Evolutionary conservation across 2,329 filamentous ascomycete genomes (phyloP).

Genomic region (Hypoxylon sp.): DNA sequence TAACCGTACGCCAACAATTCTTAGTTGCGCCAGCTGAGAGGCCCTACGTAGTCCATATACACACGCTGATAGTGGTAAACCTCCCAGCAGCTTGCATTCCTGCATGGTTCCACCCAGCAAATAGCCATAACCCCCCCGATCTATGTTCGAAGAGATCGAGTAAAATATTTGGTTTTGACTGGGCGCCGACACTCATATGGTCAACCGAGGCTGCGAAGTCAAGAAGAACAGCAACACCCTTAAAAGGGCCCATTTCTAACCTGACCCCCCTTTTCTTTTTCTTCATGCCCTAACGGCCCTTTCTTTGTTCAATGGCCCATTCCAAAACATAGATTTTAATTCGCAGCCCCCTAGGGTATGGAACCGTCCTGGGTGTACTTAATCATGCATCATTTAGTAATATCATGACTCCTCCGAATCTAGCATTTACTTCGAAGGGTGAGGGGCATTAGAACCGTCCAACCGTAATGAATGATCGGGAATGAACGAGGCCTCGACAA

Average conservation of each 20-base stretch:
- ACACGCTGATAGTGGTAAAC: conserved; percentile 5
- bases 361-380: conserved; percentile 19
- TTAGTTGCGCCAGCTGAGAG: conserved; percentile 2
- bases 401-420: conserved; percentile 26
- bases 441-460: conserved; percentile 1
- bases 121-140: not conserved
- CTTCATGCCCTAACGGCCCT: not conserved
- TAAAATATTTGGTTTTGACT: not conserved
- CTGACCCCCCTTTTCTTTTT: conserved; percentile 16
- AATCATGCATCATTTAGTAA: conserved; percentile 36
- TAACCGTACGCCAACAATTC: conserved; percentile 3
- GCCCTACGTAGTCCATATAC: conserved; percentile 19
- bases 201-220: conserved; percentile 7
- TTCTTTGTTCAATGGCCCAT: conserved; percentile 6
- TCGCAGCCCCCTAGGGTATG: conserved; percentile 6
- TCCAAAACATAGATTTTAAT: not conserved
- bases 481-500: conserved; percentile 8
- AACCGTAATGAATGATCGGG: conserved; percentile 4
- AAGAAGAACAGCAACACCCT: conserved; percentile 4
- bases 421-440: conserved; percentile 16
- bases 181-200: conserved; percentile 8
- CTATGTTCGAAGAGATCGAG: conserved; percentile 7
- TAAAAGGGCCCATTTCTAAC: conserved; percentile 13
- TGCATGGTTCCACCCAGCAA: not conserved
- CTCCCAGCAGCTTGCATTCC: not conserved